Conservation (phyloP, 768 basidiomycete species). For the Podaxis sp. region DNA sequence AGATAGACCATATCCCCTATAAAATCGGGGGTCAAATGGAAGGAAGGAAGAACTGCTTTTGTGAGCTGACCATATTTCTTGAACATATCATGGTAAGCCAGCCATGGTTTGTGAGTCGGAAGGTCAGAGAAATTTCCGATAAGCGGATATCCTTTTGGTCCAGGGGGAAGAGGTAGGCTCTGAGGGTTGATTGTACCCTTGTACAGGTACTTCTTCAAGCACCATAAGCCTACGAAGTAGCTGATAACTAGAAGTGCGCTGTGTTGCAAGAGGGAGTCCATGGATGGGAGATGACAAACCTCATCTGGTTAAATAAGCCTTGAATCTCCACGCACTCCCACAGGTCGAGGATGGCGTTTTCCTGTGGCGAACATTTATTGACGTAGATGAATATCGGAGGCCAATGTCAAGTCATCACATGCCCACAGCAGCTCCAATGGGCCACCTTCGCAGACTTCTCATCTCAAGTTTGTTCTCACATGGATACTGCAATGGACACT, state of each 20-base stretch:
- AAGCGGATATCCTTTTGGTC: not conserved
- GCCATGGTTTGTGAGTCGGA: constrained; percentile 13
- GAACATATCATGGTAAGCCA: constrained; percentile 12
- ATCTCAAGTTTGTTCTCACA: too few species aligned
- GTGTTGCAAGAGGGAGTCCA: not conserved
- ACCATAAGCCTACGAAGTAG: not conserved
- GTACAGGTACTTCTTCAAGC: not conserved
- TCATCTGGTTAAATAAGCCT: too few species aligned
- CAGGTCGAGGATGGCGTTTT: too few species aligned
- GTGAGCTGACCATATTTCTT: constrained; percentile 13
- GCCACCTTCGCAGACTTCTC: too few species aligned
- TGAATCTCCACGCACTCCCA: too few species aligned
- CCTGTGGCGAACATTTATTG: too few species aligned
- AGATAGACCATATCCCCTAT: constrained; percentile 18
- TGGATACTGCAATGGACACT: too few species aligned
- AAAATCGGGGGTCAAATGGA: not conserved
- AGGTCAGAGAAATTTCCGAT: not conserved
- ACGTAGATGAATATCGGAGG: too few species aligned
- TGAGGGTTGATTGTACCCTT: not conserved
- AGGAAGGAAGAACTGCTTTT: too few species aligned
- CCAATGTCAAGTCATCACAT: too few species aligned
- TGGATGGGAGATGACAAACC: not conserved
- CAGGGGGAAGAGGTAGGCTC: not conserved
- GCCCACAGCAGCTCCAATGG: too few species aligned
- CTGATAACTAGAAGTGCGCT: not conserved